Evolutionary conservation across 2,329 filamentous ascomycete genomes (phyloP).

Genomic region (Sclerotinia spermophila): DNA sequence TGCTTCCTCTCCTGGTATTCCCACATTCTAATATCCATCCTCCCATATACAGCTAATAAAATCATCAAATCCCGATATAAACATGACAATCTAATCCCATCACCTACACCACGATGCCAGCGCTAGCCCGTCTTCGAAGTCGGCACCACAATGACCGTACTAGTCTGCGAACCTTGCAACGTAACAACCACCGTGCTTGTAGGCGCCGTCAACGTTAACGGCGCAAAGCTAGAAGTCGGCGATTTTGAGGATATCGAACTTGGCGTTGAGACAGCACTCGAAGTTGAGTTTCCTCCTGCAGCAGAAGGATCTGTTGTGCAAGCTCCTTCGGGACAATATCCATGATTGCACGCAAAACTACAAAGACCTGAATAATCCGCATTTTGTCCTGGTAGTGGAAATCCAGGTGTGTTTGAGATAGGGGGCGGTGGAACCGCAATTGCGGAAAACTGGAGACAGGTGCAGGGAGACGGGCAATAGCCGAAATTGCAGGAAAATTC

Average conservation of each 20-base stretch:
- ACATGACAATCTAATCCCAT: not conserved
- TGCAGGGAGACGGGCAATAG: conserved; percentile 31
- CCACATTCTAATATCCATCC: not conserved
- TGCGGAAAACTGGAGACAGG: conserved; percentile 25
- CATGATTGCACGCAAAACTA: conserved; percentile 45
- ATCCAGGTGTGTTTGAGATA: conserved; percentile 37
- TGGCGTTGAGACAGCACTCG: not conserved
- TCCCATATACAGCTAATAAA: not conserved
- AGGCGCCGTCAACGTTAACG: not conserved
- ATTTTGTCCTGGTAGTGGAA: conserved; percentile 37
- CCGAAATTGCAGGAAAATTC: conserved; percentile 32
- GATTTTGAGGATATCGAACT: not conserved
- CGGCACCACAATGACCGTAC: not conserved
- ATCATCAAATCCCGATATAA: not conserved
- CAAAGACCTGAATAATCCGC: conserved; percentile 45
- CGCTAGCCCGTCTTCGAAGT: not conserved
- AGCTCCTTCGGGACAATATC: conserved; percentile 35
- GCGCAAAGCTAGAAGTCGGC: not conserved
- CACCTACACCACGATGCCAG: not conserved
- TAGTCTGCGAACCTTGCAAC: not conserved
- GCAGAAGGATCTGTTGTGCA: not conserved
- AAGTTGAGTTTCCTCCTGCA: not conserved
- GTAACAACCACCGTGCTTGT: conserved; percentile 14
- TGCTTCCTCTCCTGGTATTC: too few species aligned
- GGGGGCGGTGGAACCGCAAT: conserved; percentile 25